Evolutionary conservation across 805 yeast species (phyloP).

Genomic region (Myxozyma vanderwaltii): DNA sequence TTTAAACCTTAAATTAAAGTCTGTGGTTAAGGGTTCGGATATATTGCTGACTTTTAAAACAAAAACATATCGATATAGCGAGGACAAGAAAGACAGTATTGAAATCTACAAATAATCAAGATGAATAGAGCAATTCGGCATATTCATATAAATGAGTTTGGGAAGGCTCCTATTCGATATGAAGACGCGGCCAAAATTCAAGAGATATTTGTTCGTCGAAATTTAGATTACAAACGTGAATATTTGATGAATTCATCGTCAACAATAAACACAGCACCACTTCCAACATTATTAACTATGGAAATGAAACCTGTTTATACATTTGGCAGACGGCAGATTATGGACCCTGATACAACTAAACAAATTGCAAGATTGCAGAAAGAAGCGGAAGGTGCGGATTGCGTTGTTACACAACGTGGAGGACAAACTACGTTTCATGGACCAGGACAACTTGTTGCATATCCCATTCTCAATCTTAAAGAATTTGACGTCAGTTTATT

Average conservation of each 20-base stretch:
- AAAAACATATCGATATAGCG: too few relatives aligned
- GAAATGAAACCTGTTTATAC: conserved; percentile 87
- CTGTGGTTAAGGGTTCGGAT: conserved; percentile 7
- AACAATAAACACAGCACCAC: conserved; percentile 35
- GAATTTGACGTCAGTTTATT: conserved; percentile 49
- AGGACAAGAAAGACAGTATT: too few relatives aligned
- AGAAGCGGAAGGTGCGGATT: conserved; percentile 49
- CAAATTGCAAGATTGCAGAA: conserved; percentile 28
- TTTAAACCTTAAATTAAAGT: conserved; percentile 1
- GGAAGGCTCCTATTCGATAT: conserved; percentile 8
- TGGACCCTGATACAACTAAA: conserved; percentile 29
- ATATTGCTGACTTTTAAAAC: not conserved
- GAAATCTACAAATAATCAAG: too few relatives aligned
- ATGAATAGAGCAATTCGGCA: conserved; percentile 13
- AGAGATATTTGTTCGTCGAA: conserved; percentile 9
- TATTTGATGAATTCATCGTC: not conserved
- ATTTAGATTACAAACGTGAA: conserved; percentile 3
- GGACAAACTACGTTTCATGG: conserved; percentile 98
- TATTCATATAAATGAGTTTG: conserved; percentile 12
- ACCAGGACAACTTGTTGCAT: conserved; percentile 88
- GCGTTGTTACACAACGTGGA: conserved; percentile 82
- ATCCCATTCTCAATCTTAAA: conserved; percentile 72
- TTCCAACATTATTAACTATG: conserved; percentile 69
- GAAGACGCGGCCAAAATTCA: conserved; percentile 8
- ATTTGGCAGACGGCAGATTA: conserved; percentile 79